Percentiles rank a stretch among this genome's conserved stretches.
Conservation (phyloP, 176 grass and related monocot genomes). For the Poa pratensis region DNA sequence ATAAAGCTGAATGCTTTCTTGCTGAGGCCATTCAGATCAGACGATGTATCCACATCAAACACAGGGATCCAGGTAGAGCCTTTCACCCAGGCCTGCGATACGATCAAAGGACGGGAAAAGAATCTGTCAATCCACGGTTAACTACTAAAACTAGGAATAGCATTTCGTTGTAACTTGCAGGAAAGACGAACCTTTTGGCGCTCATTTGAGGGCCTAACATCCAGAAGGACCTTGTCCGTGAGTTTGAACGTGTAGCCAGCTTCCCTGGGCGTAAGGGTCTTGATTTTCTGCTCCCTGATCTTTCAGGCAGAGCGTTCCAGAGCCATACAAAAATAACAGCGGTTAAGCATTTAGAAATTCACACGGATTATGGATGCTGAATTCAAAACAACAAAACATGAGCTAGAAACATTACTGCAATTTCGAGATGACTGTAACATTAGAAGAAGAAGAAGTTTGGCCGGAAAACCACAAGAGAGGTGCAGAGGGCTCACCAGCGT, state of each 20-base stretch:
- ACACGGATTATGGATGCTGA: neutral
- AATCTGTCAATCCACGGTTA: neutral
- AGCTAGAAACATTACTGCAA: neutral
- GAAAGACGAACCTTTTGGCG: conserved; percentile 68
- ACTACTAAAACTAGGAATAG: neutral
- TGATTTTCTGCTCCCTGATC: conserved; percentile 97
- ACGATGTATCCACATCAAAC: conserved; percentile 70
- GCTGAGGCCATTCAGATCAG: conserved; percentile 59
- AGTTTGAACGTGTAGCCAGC: conserved; percentile 92
- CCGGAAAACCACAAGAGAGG: neutral
- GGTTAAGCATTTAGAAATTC: conserved; percentile 13
- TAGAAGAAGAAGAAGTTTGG: neutral
- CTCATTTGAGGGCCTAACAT: conserved; percentile 89
- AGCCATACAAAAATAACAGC: conserved; percentile 9
- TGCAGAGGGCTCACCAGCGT: conserved; percentile 56
- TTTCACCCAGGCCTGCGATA: conserved; percentile 85
- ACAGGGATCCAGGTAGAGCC: conserved; percentile 95
- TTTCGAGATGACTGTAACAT: neutral
- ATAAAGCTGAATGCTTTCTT: conserved; percentile 80
- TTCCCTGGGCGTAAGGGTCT: conserved; percentile 91
- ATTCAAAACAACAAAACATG: neutral
- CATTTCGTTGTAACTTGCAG: neutral
- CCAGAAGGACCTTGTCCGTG: conserved; percentile 77
- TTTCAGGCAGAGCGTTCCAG: conserved; percentile 57
- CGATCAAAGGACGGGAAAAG: neutral